Percentiles rank a stretch among this genome's conserved stretches.
These are phyloP conservation scores for Globisporangium barbulae DNA, from an alignment of 352 stramenopile genomes.

Conservation along the genomic window DNA sequence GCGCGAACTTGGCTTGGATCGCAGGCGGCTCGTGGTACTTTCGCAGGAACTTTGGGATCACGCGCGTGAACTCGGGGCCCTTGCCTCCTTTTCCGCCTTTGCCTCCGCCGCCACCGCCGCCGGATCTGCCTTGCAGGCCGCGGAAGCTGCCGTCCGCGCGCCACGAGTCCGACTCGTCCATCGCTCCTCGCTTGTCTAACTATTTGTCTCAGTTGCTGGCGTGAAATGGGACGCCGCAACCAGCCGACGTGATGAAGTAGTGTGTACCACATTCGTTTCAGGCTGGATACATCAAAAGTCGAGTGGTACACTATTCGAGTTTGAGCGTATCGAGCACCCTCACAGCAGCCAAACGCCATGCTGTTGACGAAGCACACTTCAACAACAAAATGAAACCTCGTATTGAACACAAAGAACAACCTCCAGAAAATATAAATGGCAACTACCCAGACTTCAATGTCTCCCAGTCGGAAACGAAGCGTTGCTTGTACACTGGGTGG, in stretches of 20 bases:
- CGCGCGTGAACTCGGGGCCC: slow-evolving; percentile 71
- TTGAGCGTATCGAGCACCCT: too few species aligned
- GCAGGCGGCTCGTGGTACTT: slow-evolving; percentile 62
- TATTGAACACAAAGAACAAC: too few species aligned
- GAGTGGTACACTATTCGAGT: not conserved
- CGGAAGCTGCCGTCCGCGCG: slow-evolving; percentile 70
- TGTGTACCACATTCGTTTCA: not conserved
- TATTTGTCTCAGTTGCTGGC: not conserved
- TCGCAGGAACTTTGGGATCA: slow-evolving; percentile 84
- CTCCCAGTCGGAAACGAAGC: not conserved
- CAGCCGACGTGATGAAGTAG: not conserved
- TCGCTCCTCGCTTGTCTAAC: slow-evolving; percentile 10
- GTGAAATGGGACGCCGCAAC: too few species aligned
- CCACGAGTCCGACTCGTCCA: slow-evolving; percentile 76
- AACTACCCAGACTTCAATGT: not conserved
- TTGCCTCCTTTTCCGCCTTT: slow-evolving; percentile 23
- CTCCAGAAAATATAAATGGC: too few species aligned
- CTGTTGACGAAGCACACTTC: too few species aligned
- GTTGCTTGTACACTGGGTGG: not conserved
- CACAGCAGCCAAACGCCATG: too few species aligned
- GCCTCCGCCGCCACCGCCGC: slow-evolving; percentile 31
- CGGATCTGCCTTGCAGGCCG: slow-evolving; percentile 25
- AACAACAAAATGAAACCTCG: too few species aligned
- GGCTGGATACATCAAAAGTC: not conserved
- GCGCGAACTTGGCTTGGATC: slow-evolving; percentile 71